Evolutionary conservation across 345 rosid genomes (phyloP).

Genomic region (Melaleuca quinquenervia): DNA sequence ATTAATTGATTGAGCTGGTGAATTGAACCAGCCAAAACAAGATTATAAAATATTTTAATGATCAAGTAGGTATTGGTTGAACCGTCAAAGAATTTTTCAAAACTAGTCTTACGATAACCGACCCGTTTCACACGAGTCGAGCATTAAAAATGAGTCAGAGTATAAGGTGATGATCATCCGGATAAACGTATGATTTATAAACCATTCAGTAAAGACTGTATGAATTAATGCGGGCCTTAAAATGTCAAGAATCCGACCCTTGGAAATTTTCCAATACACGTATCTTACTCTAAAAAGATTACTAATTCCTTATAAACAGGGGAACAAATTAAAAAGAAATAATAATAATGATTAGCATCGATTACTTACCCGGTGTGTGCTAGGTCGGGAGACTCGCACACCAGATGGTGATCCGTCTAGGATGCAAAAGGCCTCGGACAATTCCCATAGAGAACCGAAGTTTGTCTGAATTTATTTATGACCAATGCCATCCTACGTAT

Average conservation of each 20-base stretch:
- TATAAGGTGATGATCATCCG: not conserved
- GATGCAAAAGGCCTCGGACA: not conserved
- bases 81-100: not conserved
- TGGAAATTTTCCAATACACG: fast-evolving
- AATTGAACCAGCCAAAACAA: not conserved
- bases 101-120: not conserved
- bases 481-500: not conserved
- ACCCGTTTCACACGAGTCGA: not conserved
- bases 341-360: not conserved
- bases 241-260: too few species aligned
- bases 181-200: not conserved
- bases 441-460: not conserved
- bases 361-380: not conserved
- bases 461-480: not conserved
- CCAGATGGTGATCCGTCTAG: not conserved
- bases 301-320: not conserved
- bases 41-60: not conserved
- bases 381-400: not conserved
- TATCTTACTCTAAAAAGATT: not conserved
- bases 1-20: not conserved
- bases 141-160: not conserved
- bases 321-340: not conserved
- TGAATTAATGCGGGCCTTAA: not conserved
- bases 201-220: fast-evolving
- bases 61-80: not conserved